Base-by-base conservation (phyloP, 116 monocot species). In the Phalaenopsis hybrid region DNA sequence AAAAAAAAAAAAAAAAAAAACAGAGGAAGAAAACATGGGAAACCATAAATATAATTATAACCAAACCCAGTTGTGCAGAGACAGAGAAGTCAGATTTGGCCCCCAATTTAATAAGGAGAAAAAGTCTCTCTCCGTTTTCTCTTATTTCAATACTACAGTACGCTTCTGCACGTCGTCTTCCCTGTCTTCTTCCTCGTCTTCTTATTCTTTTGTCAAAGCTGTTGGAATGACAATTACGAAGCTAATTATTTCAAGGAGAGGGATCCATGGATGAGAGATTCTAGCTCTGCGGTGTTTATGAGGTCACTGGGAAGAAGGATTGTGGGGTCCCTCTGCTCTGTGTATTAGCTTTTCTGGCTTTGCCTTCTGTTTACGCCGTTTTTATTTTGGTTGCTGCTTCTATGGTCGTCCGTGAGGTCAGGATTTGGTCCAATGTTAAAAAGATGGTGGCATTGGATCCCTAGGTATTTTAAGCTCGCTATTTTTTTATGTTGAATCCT, bases 321-420 rank as follows among this genome's bases (percentile, higher is more conserved):
- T 72, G 45, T 3, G 34, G 44, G 50, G 77, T 13, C 25, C 11
- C 77, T n/a, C 77, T 50, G 50, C 77, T 50, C 21, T 44, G 6
- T 75, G 46, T 48, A 8, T 9, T 75, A 5, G 72, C 34, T 72
- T 37, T 63, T 3, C 34, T 44, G 9, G 43, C 8, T 49, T 21
- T 8, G 48, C 44, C 20, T 50, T 50, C 77, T 18, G 28, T 72
- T 28, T 50, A 3, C 25, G 48, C 21, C 50, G 50, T 4, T 45
- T 75, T 17, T 77, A 77, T 28, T 77, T 51, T 77, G 49, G 11
- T 50, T 12, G 48, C 50, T 77, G 50, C 28, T 49, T 77, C 50
- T 50, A 77, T 50, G 77, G 13, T 46, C 0, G 76, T 50, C 50
- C 77, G 50, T 50, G 50, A n/a, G 77, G 77, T 12, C 17, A 77